These are phyloP conservation scores for Sechiopsis laciniata DNA, from an alignment of 306 rosid genomes.

Conservation along the genomic window DNA sequence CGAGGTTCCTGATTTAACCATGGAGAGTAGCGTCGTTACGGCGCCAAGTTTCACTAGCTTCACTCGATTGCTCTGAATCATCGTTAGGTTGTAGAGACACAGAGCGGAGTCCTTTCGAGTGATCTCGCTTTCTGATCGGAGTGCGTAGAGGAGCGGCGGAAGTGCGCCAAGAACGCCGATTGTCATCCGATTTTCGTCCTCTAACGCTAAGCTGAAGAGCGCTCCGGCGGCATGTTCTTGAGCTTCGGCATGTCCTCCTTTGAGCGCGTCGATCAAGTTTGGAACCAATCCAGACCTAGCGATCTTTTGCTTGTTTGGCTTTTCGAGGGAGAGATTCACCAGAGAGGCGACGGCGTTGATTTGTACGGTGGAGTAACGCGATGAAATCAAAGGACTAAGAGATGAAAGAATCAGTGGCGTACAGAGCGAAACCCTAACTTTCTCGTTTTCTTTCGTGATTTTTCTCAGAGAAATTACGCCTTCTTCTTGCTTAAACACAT, in stretches of 20 bases:
- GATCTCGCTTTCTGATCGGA: slow-evolving; percentile 64
- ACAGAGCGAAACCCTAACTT: slow-evolving; percentile 54
- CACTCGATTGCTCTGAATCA: slow-evolving; percentile 73
- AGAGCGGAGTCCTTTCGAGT: slow-evolving; percentile 79
- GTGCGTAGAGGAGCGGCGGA: slow-evolving; percentile 67
- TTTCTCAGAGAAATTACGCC: slow-evolving; percentile 49
- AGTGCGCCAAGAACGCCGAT: slow-evolving; percentile 83
- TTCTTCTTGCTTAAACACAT: slow-evolving; percentile 68
- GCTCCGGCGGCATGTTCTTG: slow-evolving; percentile 98
- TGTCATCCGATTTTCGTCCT: slow-evolving; percentile 83
- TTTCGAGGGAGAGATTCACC: slow-evolving; percentile 84
- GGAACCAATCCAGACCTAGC: slow-evolving; percentile 82
- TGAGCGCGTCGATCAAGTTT: slow-evolving; percentile 51
- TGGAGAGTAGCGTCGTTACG: slow-evolving; percentile 43
- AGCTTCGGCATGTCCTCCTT: slow-evolving; percentile 60
- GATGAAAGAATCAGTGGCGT: slow-evolving; percentile 43
- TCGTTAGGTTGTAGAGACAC: slow-evolving; percentile 60
- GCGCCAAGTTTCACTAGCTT: slow-evolving; percentile 64
- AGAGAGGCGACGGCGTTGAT: slow-evolving; percentile 72
- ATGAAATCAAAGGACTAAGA: slow-evolving; percentile 34
- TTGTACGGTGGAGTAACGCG: slow-evolving; percentile 62
- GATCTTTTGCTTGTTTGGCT: slow-evolving; percentile 63
- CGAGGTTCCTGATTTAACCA: slow-evolving; percentile 39
- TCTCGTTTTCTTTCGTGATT: slow-evolving; percentile 49
- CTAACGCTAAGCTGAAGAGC: slow-evolving; percentile 64